Evolutionary conservation across 257 asterid genomes (phyloP), one percentile per base, ranked within the genome.

Genomic region (Nicotiana tomentosiformis): DNA sequence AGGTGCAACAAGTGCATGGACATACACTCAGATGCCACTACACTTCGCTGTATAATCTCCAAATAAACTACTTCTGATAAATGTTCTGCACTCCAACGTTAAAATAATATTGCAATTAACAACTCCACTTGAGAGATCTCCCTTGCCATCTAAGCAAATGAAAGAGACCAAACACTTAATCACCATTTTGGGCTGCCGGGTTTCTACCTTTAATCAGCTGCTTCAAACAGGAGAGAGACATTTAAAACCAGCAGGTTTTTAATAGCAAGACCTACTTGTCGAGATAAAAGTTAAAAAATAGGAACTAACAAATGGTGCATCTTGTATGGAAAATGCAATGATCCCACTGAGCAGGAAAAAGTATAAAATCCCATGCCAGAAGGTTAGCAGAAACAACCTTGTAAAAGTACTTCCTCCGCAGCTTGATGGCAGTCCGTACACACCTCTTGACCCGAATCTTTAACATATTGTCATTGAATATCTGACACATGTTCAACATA

Each of bases 371-470:
- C 35, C 68, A 82, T 65, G 14, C 61, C 46, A 62, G 30, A 78
- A 81, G 35, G 43, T 81, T 72, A 84, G 77, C 80, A 33, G 66
- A 82, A 81, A 82, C 53, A 65, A 93, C 98, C 97, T 95, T 95
- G 90, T 89, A 89, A 77, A 89, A 88, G 88, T 95, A 95, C 92
- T 95, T 95, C 91, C 91, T 95, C 81, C 98, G 96, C 89, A 95
- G 88, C 89, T 93, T 95, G 93, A 95, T 93, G 83, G 98, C 97
- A 67, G 93, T 89, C 60, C 87, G 96, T 82, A 95, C 87, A 83
- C 98, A 95, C 88, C 96, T 93, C 91, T 89, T 95, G 85, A 93
- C 96, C 86, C 94, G 92, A 91, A 95, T 89, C 90, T 95, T 92
- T 84, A 95, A 86, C 86, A 92, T 62, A 82, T 91, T 95, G 86